Percentiles rank a stretch among this genome's conserved stretches.
Evolutionary conservation across 2,329 filamentous ascomycete genomes (phyloP).

Genomic region (Periglandula ipomoeae): DNA sequence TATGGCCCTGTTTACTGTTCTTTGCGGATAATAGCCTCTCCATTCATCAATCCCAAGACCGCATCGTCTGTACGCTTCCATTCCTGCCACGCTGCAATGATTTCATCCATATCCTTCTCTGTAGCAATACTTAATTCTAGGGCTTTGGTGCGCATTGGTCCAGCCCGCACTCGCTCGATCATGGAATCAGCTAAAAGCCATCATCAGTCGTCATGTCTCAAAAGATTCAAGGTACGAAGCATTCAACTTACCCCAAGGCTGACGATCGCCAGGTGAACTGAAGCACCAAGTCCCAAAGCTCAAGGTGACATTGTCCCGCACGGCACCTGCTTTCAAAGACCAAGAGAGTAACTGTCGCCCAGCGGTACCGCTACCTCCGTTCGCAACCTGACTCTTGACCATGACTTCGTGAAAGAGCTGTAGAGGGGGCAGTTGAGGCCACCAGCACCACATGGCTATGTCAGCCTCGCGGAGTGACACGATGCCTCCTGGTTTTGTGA

Average conservation of each 20-base stretch:
- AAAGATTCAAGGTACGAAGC: not conserved
- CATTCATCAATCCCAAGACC: conserved; percentile 20
- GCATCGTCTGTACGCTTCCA: conserved; percentile 19
- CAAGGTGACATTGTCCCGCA: conserved; percentile 14
- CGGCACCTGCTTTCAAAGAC: conserved; percentile 16
- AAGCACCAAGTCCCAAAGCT: conserved; percentile 23
- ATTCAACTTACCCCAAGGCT: conserved; percentile 17
- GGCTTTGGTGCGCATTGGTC: conserved; percentile 16
- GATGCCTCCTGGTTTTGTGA: conserved; percentile 32
- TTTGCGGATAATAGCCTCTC: conserved; percentile 18
- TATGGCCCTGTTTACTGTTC: too few relatives aligned
- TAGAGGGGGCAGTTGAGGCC: conserved; percentile 18
- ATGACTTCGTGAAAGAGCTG: conserved; percentile 16
- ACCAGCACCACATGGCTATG: conserved; percentile 20
- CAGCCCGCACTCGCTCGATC: conserved; percentile 15
- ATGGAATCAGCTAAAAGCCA: conserved; percentile 15
- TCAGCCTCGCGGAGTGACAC: conserved; percentile 27
- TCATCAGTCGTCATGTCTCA: not conserved
- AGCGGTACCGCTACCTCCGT: conserved; percentile 18
- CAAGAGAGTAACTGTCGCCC: conserved; percentile 20
- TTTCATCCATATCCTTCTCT: conserved; percentile 16
- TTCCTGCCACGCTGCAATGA: conserved; percentile 19
- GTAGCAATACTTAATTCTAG: conserved; percentile 17
- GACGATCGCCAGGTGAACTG: conserved; percentile 15
- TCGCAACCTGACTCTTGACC: conserved; percentile 12